phyloP scores from a whole-genome alignment of 345 rosid genomes.

The Microthlaspi erraticum region DNA sequence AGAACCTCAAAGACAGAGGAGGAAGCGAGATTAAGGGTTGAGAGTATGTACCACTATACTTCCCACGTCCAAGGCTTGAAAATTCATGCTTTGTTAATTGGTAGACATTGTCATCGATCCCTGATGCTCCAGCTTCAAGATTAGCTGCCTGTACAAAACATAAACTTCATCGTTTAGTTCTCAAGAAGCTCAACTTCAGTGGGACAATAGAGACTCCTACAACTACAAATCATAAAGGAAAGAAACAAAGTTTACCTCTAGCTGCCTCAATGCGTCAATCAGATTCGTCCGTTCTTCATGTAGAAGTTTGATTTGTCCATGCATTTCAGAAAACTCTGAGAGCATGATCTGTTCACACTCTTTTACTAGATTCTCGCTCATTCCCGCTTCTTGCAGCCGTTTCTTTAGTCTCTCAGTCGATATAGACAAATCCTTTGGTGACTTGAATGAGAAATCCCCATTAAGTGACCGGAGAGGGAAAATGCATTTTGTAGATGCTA shows the following conservation, averaged over 20 bases:
- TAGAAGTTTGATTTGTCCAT: slow-evolving; percentile 68
- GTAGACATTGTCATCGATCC: slow-evolving; percentile 66
- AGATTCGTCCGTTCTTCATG: slow-evolving; percentile 81
- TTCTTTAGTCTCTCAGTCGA: slow-evolving; percentile 82
- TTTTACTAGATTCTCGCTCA: slow-evolving; percentile 68
- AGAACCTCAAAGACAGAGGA: slow-evolving; percentile 15
- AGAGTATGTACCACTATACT: slow-evolving; percentile 71
- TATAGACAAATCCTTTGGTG: slow-evolving; percentile 65
- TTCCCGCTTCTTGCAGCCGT: slow-evolving; percentile 69
- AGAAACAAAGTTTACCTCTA: slow-evolving; percentile 65
- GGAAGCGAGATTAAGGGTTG: slow-evolving; percentile 2
- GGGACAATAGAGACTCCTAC: not conserved
- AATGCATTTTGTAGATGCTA: slow-evolving; percentile 70
- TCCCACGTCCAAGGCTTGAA: slow-evolving; percentile 71
- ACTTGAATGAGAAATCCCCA: slow-evolving; percentile 56
- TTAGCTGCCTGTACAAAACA: slow-evolving; percentile 69
- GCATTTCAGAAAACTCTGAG: slow-evolving; percentile 80
- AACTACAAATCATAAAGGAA: not conserved
- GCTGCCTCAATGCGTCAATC: slow-evolving; percentile 79
- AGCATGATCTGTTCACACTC: slow-evolving; percentile 93
- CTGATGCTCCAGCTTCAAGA: slow-evolving; percentile 75
- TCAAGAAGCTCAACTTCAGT: not conserved
- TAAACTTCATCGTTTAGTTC: slow-evolving; percentile 6
- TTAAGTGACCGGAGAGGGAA: slow-evolving; percentile 67
- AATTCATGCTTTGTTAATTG: slow-evolving; percentile 73